Base-by-base conservation (phyloP, 371 early-diverging fungal species). In the Actinomortierella ambigua region DNA sequence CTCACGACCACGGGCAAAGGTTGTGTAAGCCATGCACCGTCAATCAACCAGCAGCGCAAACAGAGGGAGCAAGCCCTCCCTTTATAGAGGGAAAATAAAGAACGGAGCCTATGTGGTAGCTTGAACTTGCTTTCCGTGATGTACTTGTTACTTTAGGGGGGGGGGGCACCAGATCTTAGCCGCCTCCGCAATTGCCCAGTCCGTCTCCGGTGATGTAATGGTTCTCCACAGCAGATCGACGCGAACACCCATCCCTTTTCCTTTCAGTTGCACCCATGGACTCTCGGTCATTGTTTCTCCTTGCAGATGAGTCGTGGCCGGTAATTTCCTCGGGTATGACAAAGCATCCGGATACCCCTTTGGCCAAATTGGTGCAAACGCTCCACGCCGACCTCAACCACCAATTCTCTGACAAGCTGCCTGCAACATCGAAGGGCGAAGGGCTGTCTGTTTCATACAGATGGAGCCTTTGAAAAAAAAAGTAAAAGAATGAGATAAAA, bases 141-240 rank as follows among this genome's bases (percentile, higher is more conserved):
- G 17, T 46, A 46, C 46, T 46, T 46, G 46, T 46, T 46, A 46
- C 46, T 46, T 4, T 46, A 17, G 4, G 46, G 46, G 22, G 8
- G 17, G 46, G 4, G 46, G 46, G 22, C 46, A 46, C 46, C 46
- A 46, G 17, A 46, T 15, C 17, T 46, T 46, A 4, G 46, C 22
- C 3, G 46, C 46, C 17, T 46, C 46, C 8, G 46, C 46, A 46
- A 46, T 46, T 5, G 46, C 46, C 46, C 46, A 46, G 46, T 46
- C 46, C 5, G 46, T 46, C 17, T 46, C 46, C 5, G 46, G 46
- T 18, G 46, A 8, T 18, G 46, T 46, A 8, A 46, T 8, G 3
- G 4, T 18, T 46, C 46, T 4, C 46, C 46, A 46, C 18, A 46
- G 5, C 15, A 46, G 17, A 15, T 46, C 46, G 5, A 17, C 46